Evolutionary conservation across 495 filamentous ascomycete species (phyloP).

Genomic region (Bacidia rubella): DNA sequence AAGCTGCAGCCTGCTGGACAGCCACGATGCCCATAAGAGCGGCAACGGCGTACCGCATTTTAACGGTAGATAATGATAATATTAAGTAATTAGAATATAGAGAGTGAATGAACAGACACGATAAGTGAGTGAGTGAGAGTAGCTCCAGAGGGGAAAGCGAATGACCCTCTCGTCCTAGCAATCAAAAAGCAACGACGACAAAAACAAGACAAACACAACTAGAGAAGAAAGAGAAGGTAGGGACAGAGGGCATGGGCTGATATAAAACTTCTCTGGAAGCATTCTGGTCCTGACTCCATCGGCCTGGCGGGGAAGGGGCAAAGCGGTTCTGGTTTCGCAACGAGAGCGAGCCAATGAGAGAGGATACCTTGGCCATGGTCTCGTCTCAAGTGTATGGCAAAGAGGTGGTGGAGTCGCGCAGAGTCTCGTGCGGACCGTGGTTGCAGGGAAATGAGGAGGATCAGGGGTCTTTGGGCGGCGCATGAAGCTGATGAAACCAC

Average conservation of each 20-base stretch:
- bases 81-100: slow-evolving; percentile 6
- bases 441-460: background rate
- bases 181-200: slow-evolving; percentile 19
- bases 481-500: background rate
- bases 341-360: background rate
- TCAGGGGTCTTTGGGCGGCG: background rate
- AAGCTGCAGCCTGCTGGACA: slow-evolving; percentile 43
- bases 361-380: background rate
- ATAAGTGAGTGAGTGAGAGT: slow-evolving; percentile 14
- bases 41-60: slow-evolving; percentile 17
- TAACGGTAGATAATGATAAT: slow-evolving; percentile 9
- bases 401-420: background rate
- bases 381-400: background rate
- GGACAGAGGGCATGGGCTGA: slow-evolving; percentile 15
- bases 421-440: background rate
- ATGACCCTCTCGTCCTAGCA: slow-evolving; percentile 14
- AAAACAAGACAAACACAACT: slow-evolving; percentile 16
- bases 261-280: slow-evolving; percentile 9
- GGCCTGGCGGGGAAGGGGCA: background rate
- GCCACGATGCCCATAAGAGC: slow-evolving; percentile 18
- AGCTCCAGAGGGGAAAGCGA: slow-evolving; percentile 19
- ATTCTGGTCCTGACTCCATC: background rate
- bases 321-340: background rate
- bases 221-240: slow-evolving; percentile 17
- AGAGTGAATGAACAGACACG: slow-evolving; percentile 13